Conservation (phyloP, 257 asterid genomes). For the Avicennia marina region DNA sequence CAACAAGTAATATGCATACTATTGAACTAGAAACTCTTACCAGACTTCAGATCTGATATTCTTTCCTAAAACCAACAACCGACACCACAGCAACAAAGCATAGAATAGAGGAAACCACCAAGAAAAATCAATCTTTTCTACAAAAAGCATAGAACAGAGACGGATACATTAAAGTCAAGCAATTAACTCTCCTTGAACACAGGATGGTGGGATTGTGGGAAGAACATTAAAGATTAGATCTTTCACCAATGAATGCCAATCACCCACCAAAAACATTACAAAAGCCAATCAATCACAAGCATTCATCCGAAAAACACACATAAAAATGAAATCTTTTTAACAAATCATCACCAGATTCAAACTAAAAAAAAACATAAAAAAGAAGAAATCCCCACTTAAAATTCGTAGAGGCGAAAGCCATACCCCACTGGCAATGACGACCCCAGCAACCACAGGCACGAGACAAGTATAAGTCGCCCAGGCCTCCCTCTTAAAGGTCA, state of each 20-base stretch:
- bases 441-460: slow-evolving; percentile 89
- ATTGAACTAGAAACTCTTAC: too few species aligned
- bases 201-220: not conserved
- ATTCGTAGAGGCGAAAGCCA: slow-evolving; percentile 14
- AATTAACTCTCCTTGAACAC: not conserved
- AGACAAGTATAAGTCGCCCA: slow-evolving; percentile 85
- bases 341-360: slow-evolving; percentile 4
- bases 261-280: not conserved
- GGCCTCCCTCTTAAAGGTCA: slow-evolving; percentile 74
- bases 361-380: not conserved
- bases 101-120: too few species aligned
- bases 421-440: slow-evolving; percentile 97
- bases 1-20: too few species aligned
- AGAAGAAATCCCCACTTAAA: too few species aligned
- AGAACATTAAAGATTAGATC: slow-evolving; percentile 19
- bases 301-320: not conserved
- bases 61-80: too few species aligned
- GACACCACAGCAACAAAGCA: too few species aligned
- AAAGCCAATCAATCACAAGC: slow-evolving; percentile 1
- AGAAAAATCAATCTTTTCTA: too few species aligned
- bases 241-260: slow-evolving; percentile 4
- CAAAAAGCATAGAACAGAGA: not conserved
- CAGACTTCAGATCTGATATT: too few species aligned
- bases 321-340: not conserved
- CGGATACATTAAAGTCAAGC: not conserved